Conservation (phyloP, 371 early-diverging fungal species). For the Saksenaea vasiformis region DNA sequence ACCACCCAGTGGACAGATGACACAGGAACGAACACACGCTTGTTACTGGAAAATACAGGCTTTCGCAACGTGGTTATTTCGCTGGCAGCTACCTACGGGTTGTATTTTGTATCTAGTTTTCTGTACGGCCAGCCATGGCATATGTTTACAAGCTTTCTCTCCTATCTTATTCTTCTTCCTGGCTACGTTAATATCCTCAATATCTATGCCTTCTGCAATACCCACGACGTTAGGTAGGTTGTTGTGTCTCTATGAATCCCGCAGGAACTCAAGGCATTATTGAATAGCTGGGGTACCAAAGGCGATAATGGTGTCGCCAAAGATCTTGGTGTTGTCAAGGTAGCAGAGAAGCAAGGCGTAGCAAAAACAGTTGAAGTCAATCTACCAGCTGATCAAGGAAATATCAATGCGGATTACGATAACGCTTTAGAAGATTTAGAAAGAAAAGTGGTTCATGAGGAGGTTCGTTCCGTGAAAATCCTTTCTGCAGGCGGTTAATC, state of each 20-base stretch:
- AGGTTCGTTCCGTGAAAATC: slow-evolving; percentile 10
- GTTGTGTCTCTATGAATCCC: not conserved
- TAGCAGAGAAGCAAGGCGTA: slow-evolving; percentile 48
- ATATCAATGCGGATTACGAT: slow-evolving; percentile 76
- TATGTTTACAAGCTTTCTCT: slow-evolving; percentile 68
- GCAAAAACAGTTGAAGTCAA: not conserved
- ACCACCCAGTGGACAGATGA: slow-evolving; percentile 25
- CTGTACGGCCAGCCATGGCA: slow-evolving; percentile 69
- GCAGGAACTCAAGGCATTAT: not conserved
- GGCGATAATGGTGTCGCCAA: slow-evolving; percentile 70
- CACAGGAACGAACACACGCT: slow-evolving; percentile 30
- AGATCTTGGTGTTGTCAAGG: slow-evolving; percentile 66
- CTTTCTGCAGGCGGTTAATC: not conserved
- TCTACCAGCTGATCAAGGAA: slow-evolving; percentile 5
- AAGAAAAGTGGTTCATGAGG: slow-evolving; percentile 34
- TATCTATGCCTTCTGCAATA: slow-evolving; percentile 76
- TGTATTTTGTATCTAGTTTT: slow-evolving; percentile 63
- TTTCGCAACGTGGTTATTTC: slow-evolving; percentile 62
- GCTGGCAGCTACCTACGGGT: slow-evolving; percentile 62
- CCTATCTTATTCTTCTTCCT: slow-evolving; percentile 63
- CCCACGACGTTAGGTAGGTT: slow-evolving; percentile 67
- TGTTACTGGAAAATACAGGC: slow-evolving; percentile 42
- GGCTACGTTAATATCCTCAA: slow-evolving; percentile 67
- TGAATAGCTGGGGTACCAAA: slow-evolving; percentile 90
- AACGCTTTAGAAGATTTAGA: slow-evolving; percentile 58